phyloP scores from a whole-genome alignment of 1,284 basidiomycete genomes.

The Anthracocystis setariae region DNA sequence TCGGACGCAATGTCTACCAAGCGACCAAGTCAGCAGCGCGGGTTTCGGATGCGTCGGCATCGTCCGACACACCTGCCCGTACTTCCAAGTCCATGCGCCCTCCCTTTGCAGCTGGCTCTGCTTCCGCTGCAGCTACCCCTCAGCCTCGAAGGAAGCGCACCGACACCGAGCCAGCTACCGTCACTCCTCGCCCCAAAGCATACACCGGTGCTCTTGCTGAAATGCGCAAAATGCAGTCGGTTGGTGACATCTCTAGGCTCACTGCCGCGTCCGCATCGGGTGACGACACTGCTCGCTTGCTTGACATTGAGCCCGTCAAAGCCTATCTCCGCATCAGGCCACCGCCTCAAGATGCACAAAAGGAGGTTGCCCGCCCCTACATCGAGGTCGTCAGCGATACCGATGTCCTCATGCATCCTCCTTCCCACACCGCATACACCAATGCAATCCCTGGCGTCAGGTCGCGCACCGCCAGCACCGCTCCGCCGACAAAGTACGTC shows the following conservation, averaged over 20 bases:
- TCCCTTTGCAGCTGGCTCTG: slow-evolving; percentile 2
- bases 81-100: slow-evolving; percentile 4
- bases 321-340: slow-evolving; percentile 64
- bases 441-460: slow-evolving; percentile 21
- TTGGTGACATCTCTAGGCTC: slow-evolving; percentile 31
- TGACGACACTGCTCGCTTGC: slow-evolving; percentile 17
- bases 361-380: slow-evolving; percentile 46
- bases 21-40: slow-evolving; percentile 12
- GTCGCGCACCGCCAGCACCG: slow-evolving; percentile 29
- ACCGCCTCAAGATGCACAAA: slow-evolving; percentile 29
- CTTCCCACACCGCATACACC: slow-evolving; percentile 46
- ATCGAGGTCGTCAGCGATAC: slow-evolving; percentile 68
- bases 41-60: slow-evolving; percentile 13
- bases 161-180: slow-evolving; percentile 30
- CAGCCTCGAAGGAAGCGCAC: slow-evolving; percentile 39
- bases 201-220: slow-evolving; percentile 7
- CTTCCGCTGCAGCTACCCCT: slow-evolving; percentile 21
- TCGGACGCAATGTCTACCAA: slow-evolving; percentile 5
- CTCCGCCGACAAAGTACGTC: slow-evolving; percentile 65
- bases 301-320: slow-evolving; percentile 46
- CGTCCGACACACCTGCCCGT: slow-evolving; percentile 1
- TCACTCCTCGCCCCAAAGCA: slow-evolving; percentile 29
- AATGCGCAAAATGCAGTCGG: slow-evolving; percentile 38
- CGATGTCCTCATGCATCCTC: slow-evolving; percentile 71
- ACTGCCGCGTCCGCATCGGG: slow-evolving; percentile 16